These are phyloP conservation scores for Ichthyophthirius multifiliis DNA, from an alignment of 169 alveolate species.

Conservation along the genomic window DNA sequence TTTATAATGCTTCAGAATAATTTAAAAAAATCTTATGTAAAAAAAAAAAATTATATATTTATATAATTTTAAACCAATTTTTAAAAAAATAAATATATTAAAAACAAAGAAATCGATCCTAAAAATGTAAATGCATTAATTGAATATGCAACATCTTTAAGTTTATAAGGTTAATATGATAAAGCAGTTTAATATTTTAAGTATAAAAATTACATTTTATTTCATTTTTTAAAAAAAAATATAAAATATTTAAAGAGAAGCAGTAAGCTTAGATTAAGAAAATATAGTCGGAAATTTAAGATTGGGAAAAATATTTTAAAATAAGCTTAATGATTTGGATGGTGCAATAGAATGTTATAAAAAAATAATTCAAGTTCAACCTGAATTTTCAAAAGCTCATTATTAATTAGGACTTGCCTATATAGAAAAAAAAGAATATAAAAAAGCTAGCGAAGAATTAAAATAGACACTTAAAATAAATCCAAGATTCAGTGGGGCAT, in stretches of 20 bases:
- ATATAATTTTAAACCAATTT: background rate
- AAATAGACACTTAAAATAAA: conserved; percentile 52
- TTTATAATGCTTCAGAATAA: conserved; percentile 45
- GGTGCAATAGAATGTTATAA: conserved; percentile 61
- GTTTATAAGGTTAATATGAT: conserved; percentile 58
- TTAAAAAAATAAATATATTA: background rate
- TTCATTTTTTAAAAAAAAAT: background rate
- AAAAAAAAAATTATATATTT: background rate
- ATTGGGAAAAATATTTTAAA: conserved; percentile 62
- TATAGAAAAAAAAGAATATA: conserved; percentile 49
- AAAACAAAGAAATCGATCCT: background rate
- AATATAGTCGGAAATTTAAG: conserved; percentile 65
- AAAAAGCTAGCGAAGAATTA: conserved; percentile 47
- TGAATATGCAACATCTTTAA: conserved; percentile 68
- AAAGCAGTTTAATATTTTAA: conserved; percentile 73
- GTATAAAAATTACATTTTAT: background rate
- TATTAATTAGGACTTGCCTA: conserved; percentile 58
- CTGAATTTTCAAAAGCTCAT: conserved; percentile 57
- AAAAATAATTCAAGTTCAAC: conserved; percentile 47
- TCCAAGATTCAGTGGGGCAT: conserved; percentile 41
- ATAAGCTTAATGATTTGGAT: conserved; percentile 51
- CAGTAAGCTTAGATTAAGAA: conserved; percentile 61
- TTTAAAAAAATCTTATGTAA: conserved; percentile 55
- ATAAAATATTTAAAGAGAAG: conserved; percentile 29
- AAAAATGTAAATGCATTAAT: conserved; percentile 70